A percentile compares a stretch with the other conserved stretches of the same genome.
Evolutionary conservation across 306 rosid genomes (phyloP).

Genomic region (Casuarina cunninghamiana): DNA sequence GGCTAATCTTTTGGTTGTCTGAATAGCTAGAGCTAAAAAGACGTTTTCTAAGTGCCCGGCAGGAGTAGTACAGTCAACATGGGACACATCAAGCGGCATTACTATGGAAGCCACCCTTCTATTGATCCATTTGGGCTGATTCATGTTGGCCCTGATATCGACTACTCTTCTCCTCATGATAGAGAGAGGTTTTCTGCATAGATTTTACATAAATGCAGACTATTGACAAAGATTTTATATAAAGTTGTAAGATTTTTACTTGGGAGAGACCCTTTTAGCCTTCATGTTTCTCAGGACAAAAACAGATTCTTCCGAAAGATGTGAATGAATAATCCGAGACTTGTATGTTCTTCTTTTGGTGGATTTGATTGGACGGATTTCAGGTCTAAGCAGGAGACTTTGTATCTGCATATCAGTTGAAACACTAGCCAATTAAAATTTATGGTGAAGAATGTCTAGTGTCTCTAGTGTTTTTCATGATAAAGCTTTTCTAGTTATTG

Average conservation of each 20-base stretch:
- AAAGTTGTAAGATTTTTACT: constrained; percentile 9
- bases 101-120: constrained; percentile 84
- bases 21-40: constrained; percentile 17
- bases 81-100: constrained; percentile 79
- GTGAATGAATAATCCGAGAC: neutral
- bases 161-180: constrained; percentile 70
- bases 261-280: neutral
- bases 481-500: no score
- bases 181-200: constrained; percentile 66
- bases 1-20: constrained; percentile 11
- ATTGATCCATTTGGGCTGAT: constrained; percentile 81
- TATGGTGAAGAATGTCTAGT: no score
- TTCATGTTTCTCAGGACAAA: neutral
- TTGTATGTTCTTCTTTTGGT: neutral
- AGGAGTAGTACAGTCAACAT: constrained; percentile 68
- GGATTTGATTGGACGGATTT: no score
- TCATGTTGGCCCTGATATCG: constrained; percentile 66
- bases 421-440: no score
- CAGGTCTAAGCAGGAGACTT: no score
- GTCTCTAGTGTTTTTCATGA: no score
- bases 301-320: neutral
- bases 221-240: constrained; percentile 1
- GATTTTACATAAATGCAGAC: constrained; percentile 14
- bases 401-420: no score
- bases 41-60: constrained; percentile 79